Conservation (phyloP, 2,329 filamentous ascomycete genomes). For the Gremmenia infestans region DNA sequence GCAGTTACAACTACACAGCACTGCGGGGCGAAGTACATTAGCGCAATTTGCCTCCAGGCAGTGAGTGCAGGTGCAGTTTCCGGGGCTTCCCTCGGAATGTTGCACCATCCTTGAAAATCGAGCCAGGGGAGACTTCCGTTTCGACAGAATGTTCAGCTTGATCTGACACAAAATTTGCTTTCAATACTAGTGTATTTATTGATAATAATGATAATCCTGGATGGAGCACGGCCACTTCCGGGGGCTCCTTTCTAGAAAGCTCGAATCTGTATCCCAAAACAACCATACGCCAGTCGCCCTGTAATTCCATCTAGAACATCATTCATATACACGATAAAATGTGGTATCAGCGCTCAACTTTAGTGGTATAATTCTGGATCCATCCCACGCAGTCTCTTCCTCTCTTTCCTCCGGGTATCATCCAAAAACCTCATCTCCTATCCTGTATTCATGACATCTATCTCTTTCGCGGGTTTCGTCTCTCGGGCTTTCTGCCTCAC, state of each 20-base stretch:
- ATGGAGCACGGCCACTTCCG: not conserved
- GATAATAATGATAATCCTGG: not conserved
- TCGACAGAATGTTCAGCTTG: no score
- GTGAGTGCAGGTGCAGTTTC: not conserved
- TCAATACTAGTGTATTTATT: no score
- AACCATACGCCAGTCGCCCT: not conserved
- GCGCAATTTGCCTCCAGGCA: not conserved
- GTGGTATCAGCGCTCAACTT: not conserved
- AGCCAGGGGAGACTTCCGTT: no score
- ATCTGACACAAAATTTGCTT: no score
- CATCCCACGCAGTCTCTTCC: not conserved
- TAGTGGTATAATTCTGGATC: not conserved
- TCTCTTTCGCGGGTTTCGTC: not conserved
- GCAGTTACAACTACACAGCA: not conserved
- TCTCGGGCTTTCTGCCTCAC: not conserved
- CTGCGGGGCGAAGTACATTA: not conserved
- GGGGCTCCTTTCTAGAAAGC: not conserved
- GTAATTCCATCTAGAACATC: not conserved
- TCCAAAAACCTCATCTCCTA: not conserved
- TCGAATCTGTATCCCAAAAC: not conserved
- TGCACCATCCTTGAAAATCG: no score
- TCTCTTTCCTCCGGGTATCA: conserved; percentile 1
- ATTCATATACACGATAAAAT: not conserved
- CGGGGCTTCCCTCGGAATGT: not conserved
- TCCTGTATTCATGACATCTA: not conserved